Base-by-base conservation (phyloP, 495 filamentous ascomycete species). In the Penicillium diatomitis region DNA sequence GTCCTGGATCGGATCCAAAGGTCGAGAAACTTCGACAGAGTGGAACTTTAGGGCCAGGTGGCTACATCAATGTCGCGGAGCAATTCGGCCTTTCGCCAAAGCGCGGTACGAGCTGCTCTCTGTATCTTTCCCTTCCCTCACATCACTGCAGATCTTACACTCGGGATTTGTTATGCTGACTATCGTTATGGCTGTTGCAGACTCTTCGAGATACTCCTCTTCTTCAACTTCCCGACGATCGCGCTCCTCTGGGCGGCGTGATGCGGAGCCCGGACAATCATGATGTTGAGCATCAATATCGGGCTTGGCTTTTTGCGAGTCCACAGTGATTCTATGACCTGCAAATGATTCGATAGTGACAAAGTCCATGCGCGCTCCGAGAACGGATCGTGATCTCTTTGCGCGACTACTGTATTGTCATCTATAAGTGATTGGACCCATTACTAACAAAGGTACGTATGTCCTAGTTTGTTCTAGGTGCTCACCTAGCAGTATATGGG, bases 1-100 rank as follows among this genome's bases (percentile, higher is more conserved):
- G 57, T 3, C 78, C 84, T 30, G 62, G 72, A 34, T 65, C 71
- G 8, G 59, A 69, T 49, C 49, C 76, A 32, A 71, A 74, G 57
- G 62, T 70, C 55, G 60, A 66, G 48, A 46, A 58, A 12, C 49
- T 80, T 41, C 68, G 67, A 51, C 67, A 60, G 8, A 61, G 44
- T 0, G 75, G 71, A 9, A 50, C 41, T 10, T 51, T 34, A 9
- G 60, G n/a, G 73, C 66, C 34, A 8, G 83, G 84, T 11, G 84
- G 84, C 5, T 87, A 87, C 55, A 61, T 84, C 29, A 87, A 87
- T 58, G 76, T 87, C 10, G 84, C 78, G 4, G 58, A 61, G 3
- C 73, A 84, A 53, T 64, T 87, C 33, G 84, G 83, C 2, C 68
- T 86, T 46, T 80, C 77, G 42, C 56, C 68, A 4, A 34, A 57